phyloP scores from a whole-genome alignment of 169 alveolate genomes.

The Eimeria falciformis region DNA sequence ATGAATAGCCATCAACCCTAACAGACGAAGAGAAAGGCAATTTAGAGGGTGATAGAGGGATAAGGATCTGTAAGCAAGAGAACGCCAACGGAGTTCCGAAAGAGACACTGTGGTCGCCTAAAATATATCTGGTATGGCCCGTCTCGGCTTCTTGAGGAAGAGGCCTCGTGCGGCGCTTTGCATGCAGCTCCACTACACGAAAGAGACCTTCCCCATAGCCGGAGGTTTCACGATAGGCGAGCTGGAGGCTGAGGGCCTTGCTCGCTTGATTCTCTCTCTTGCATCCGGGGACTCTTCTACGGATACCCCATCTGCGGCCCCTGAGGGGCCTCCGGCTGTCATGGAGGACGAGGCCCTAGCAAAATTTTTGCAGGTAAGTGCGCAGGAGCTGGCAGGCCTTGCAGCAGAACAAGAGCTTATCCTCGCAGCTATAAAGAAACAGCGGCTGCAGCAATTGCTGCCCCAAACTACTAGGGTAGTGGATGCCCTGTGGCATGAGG shows the following conservation, averaged over 20 bases:
- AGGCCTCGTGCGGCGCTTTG: too few species aligned
- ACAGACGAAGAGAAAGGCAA: too few species aligned
- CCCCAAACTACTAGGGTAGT: slow-evolving; percentile 61
- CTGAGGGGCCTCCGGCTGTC: slow-evolving; percentile 3
- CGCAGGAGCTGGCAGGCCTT: slow-evolving; percentile 63
- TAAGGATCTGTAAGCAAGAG: too few species aligned
- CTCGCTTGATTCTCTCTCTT: slow-evolving; percentile 27
- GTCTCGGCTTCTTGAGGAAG: too few species aligned
- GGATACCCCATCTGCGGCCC: background rate
- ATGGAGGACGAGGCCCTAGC: slow-evolving; percentile 64
- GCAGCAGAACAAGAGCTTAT: slow-evolving; percentile 60
- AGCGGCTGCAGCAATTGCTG: slow-evolving; percentile 57
- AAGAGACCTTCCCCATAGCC: slow-evolving; percentile 65
- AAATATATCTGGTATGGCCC: too few species aligned
- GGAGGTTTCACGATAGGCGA: slow-evolving; percentile 55
- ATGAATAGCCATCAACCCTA: too few species aligned
- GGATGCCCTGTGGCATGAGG: slow-evolving; percentile 48
- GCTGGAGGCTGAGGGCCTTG: slow-evolving; percentile 70
- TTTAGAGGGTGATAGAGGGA: too few species aligned
- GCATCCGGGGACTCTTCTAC: background rate
- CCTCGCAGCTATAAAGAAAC: slow-evolving; percentile 51
- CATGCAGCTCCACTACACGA: slow-evolving; percentile 59
- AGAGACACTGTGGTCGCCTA: too few species aligned
- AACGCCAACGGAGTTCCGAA: too few species aligned
- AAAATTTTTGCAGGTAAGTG: slow-evolving; percentile 53